phyloP scores from a whole-genome alignment of 106 monocot species.

The Dactylorhiza incarnata region DNA sequence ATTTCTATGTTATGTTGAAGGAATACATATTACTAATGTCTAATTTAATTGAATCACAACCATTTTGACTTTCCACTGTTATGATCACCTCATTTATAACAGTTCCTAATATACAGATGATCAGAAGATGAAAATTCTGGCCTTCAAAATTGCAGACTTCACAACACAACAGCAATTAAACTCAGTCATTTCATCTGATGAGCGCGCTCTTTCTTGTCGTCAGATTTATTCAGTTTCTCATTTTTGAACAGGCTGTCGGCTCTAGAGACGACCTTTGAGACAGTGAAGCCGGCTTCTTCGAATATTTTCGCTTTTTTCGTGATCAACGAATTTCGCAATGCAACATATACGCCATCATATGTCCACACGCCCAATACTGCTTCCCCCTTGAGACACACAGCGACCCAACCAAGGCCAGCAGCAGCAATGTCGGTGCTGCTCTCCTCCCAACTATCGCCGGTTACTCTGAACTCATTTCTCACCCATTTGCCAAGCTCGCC shows the following conservation, averaged over 20 bases:
- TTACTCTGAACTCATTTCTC: slow-evolving; percentile 56
- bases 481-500: slow-evolving; percentile 77
- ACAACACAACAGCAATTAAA: no score
- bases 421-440: slow-evolving; percentile 71
- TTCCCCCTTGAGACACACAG: slow-evolving; percentile 79
- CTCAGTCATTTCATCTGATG: no score
- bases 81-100: no score
- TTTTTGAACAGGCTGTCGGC: slow-evolving; percentile 59
- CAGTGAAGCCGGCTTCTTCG: slow-evolving; percentile 81
- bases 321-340: slow-evolving; percentile 49
- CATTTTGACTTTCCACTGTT: no score
- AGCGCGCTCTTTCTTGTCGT: slow-evolving; percentile 16
- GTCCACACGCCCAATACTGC: slow-evolving; percentile 79
- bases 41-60: no score
- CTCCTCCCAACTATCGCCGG: slow-evolving; percentile 69
- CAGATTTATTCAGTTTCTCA: slow-evolving; percentile 18
- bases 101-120: no score
- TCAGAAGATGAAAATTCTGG: no score
- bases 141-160: no score
- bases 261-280: slow-evolving; percentile 69
- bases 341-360: slow-evolving; percentile 75
- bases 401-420: slow-evolving; percentile 93
- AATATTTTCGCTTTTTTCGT: slow-evolving; percentile 54
- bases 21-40: no score
- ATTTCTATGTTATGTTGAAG: no score